These are phyloP conservation scores for Cucumis sativus DNA, from an alignment of 306 rosid genomes.

Conservation along the genomic window DNA sequence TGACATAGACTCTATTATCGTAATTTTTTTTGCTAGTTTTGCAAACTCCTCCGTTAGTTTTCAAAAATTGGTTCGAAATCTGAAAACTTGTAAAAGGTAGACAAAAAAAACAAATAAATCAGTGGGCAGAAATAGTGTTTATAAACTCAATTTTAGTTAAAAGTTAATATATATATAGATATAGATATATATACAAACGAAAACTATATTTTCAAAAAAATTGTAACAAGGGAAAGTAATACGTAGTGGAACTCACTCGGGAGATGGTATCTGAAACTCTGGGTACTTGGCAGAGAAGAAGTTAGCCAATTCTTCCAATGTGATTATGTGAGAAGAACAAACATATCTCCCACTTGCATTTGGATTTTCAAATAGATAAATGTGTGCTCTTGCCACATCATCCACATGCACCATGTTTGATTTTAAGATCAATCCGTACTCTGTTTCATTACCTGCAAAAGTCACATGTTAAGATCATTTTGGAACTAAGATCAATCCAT, in stretches of 20 bases:
- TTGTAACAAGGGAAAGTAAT: neutral
- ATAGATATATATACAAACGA: too few species aligned
- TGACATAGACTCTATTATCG: too few species aligned
- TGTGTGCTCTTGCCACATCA: slow-evolving; percentile 47
- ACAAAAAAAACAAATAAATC: neutral
- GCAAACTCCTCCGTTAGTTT: too few species aligned
- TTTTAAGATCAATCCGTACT: slow-evolving; percentile 12
- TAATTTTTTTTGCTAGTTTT: too few species aligned
- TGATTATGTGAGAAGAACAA: slow-evolving; percentile 30
- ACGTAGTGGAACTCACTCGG: slow-evolving; percentile 32
- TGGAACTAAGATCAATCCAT: neutral
- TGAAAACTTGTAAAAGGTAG: neutral
- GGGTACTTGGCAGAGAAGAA: slow-evolving; percentile 32
- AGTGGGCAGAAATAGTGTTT: neutral
- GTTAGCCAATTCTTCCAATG: slow-evolving; percentile 18
- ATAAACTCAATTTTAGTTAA: neutral
- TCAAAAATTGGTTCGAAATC: neutral
- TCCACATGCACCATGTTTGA: slow-evolving; percentile 40
- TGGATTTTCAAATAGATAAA: slow-evolving; percentile 41
- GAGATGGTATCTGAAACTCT: slow-evolving; percentile 26
- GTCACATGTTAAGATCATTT: neutral
- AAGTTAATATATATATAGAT: too few species aligned
- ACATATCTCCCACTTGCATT: slow-evolving; percentile 39
- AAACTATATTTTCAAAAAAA: too few species aligned
- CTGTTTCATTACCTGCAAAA: slow-evolving; percentile 26